Evolutionary conservation across 805 yeast genomes (phyloP).

Genomic region (Saturnispora quitensis): DNA sequence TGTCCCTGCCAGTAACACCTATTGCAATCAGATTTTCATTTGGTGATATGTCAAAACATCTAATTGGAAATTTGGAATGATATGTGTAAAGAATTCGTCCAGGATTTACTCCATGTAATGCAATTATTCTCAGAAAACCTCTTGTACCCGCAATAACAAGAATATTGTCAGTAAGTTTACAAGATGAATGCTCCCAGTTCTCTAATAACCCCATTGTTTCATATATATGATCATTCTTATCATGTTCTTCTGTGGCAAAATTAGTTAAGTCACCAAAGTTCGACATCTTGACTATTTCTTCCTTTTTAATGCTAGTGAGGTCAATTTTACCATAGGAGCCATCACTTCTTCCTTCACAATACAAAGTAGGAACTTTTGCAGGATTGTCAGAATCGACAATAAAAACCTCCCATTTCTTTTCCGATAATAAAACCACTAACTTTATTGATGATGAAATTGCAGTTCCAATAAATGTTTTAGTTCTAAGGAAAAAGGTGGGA

Average conservation of each 20-base stretch:
- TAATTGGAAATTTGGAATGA: constrained; percentile 61
- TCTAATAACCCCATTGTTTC: constrained; percentile 30
- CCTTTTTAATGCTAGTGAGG: constrained; percentile 3
- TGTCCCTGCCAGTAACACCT: constrained; percentile 75
- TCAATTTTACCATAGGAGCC: constrained; percentile 53
- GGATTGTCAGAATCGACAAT: constrained; percentile 36
- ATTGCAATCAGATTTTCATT: constrained; percentile 60
- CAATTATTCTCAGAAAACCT: constrained; percentile 62
- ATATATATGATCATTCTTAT: constrained; percentile 23
- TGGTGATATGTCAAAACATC: constrained; percentile 67
- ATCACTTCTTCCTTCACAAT: constrained; percentile 58
- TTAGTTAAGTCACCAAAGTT: constrained; percentile 17
- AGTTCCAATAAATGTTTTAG: constrained; percentile 44
- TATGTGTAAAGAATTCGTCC: constrained; percentile 66
- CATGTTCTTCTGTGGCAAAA: not conserved
- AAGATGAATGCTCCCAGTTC: constrained; percentile 52
- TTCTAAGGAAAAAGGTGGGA: constrained; percentile 36
- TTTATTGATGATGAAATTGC: constrained; percentile 57
- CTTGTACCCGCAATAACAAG: constrained; percentile 64
- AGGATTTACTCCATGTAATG: constrained; percentile 32
- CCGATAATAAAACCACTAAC: constrained; percentile 55
- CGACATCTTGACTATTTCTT: constrained; percentile 20
- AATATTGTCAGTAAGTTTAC: constrained; percentile 49
- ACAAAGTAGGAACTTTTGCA: constrained; percentile 41
- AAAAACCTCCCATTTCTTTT: constrained; percentile 68